Base-by-base conservation (phyloP, 305 asterid species). In the Fraxinus greggii region DNA sequence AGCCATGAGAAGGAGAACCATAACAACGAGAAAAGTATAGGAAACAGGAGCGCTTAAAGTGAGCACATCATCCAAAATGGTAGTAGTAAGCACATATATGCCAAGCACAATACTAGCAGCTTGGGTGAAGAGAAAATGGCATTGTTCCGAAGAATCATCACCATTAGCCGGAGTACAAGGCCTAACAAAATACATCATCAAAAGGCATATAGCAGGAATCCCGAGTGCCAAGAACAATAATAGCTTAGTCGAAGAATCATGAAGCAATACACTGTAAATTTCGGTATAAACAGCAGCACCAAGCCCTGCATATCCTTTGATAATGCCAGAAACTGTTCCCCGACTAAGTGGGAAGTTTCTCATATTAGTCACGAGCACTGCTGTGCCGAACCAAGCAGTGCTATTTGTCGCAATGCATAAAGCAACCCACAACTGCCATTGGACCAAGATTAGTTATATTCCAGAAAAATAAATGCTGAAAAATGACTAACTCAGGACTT, bases 281-380 rank as follows among this genome's bases (percentile, higher is more conserved):
- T 88, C 92, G 2, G 95, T 88, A 51, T 83, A 93, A 10, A 93
- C 94, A 38, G 97, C 97, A 65, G 92, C 92, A 35, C 95, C 89
- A 15, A 93, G 89, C 35, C 95, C 97, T 21, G 84, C 86, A 76
- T 93, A 91, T 79, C 97, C 97, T 88, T 91, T 91, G 83, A 93
- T 90, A 83, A 90, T 87, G 1, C 95, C 95, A 78, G 97, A 88
- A 79, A 93, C 92, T 0, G 89, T 89, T 83, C 95, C 97, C 31
- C 94, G 91, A 72, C 90, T 90, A 12, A 85, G 84, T 38, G 95
- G 95, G 87, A 93, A 93, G 90, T 93, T 93, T 81, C 94, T 89
- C 93, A 93, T 88, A 56, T 93, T 93, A 31, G 95, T 93, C 61
- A 91, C 97, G 5, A 93, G 92, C 83, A 93, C 92, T 63, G 90